These are phyloP conservation scores for Saccharomycopsis fermentans DNA, from an alignment of 805 yeast species.

Conservation along the genomic window DNA sequence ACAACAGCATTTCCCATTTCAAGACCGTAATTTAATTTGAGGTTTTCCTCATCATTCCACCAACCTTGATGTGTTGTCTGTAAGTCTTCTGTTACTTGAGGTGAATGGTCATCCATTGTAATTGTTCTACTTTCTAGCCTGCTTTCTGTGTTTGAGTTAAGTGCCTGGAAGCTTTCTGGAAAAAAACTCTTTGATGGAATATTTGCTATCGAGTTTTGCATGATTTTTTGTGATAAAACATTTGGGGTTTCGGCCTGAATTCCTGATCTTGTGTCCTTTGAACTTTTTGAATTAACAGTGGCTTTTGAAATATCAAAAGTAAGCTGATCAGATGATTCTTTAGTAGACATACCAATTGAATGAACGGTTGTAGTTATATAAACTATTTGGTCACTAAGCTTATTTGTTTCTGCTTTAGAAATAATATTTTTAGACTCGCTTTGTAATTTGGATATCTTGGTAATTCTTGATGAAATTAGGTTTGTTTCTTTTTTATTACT, in stretches of 20 bases:
- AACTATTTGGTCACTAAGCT: background rate
- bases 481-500: background rate
- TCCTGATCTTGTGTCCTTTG: background rate
- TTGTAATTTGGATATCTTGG: background rate
- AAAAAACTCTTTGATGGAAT: too few species aligned
- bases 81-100: background rate
- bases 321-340: background rate
- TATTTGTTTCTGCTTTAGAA: background rate
- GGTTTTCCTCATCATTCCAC: constrained; percentile 4
- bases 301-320: background rate
- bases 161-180: background rate
- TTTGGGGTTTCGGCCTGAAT: background rate
- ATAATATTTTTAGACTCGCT: background rate
- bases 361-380: background rate
- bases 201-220: too few species aligned
- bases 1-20: constrained; percentile 14
- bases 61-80: background rate
- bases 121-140: background rate
- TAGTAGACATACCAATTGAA: background rate
- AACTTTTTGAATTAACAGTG: background rate
- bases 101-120: background rate
- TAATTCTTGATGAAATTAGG: background rate
- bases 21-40: constrained; percentile 5
- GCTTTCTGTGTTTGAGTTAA: background rate
- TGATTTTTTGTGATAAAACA: background rate